phyloP scores from a whole-genome alignment of 495 filamentous ascomycete genomes.

The Aspergillus homomorphus region DNA sequence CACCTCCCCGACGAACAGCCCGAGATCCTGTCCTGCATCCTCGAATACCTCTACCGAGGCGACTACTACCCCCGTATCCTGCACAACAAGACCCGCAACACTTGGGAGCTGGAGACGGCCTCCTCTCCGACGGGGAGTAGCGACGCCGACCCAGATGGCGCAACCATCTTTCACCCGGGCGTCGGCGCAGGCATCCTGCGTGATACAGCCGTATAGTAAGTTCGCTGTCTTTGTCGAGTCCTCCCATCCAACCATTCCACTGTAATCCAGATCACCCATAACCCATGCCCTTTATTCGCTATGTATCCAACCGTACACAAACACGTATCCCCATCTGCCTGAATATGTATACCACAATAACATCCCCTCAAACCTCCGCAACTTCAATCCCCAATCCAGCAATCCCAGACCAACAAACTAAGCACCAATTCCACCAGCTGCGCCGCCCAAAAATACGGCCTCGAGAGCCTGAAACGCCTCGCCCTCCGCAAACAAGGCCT shows the following conservation, averaged over 20 bases:
- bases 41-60: constrained; percentile 92
- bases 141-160: constrained; percentile 43
- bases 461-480: constrained; percentile 79
- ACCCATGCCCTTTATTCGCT: constrained; percentile 8
- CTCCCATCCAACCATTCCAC: not conserved
- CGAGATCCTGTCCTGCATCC: constrained; percentile 83
- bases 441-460: constrained; percentile 73
- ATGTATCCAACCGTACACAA: too few species aligned
- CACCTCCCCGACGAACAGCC: constrained; percentile 81
- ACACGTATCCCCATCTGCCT: too few species aligned
- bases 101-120: constrained; percentile 68
- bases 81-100: constrained; percentile 63
- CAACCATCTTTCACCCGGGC: constrained; percentile 66
- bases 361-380: not conserved
- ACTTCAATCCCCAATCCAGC: not conserved
- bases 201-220: constrained; percentile 81
- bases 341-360: too few species aligned
- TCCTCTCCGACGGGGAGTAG: constrained; percentile 12
- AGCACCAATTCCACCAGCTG: constrained; percentile 46
- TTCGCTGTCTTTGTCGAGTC: constrained; percentile 9
- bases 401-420: not conserved
- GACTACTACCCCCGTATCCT: constrained; percentile 81
- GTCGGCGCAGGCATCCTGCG: constrained; percentile 69
- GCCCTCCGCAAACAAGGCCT: constrained; percentile 83
- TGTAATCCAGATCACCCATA: too few species aligned